phyloP scores from a whole-genome alignment of 2,329 filamentous ascomycete genomes.

The Tolypocladium ovalisporum region DNA sequence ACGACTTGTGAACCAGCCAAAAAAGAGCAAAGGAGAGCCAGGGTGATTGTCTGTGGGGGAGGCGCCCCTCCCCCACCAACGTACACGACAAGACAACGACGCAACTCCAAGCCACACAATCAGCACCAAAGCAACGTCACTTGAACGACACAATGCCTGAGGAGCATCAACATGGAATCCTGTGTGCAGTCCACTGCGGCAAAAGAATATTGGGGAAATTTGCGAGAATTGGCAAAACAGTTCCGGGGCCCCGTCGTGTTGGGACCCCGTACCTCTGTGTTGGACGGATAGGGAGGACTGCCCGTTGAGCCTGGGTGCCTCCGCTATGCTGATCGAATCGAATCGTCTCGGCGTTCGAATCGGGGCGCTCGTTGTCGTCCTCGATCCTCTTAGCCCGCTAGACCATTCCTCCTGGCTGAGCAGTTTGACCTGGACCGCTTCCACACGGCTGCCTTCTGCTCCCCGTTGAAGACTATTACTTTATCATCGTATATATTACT shows the following conservation, averaged over 20 bases:
- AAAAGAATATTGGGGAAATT: too few relatives aligned
- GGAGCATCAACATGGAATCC: neutral
- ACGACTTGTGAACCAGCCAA: too few relatives aligned
- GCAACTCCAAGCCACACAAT: neutral
- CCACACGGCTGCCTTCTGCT: neutral
- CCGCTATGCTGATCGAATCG: neutral
- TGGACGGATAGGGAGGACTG: neutral
- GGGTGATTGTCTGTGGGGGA: neutral
- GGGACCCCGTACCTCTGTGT: neutral
- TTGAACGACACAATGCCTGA: neutral
- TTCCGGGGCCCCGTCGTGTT: neutral
- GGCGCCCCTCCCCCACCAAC: neutral
- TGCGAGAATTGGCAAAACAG: neutral
- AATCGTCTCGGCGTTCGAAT: neutral
- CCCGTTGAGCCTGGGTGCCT: neutral
- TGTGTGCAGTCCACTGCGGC: neutral
- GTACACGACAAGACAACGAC: neutral
- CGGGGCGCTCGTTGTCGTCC: neutral
- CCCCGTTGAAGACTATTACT: neutral
- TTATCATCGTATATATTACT: neutral
- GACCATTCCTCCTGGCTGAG: neutral
- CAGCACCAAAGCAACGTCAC: neutral
- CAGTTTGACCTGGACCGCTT: neutral
- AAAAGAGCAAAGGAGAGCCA: neutral
- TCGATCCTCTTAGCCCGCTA: neutral